Base-by-base conservation (phyloP, 306 rosid genomes). In the Luffa aegyptiaca region DNA sequence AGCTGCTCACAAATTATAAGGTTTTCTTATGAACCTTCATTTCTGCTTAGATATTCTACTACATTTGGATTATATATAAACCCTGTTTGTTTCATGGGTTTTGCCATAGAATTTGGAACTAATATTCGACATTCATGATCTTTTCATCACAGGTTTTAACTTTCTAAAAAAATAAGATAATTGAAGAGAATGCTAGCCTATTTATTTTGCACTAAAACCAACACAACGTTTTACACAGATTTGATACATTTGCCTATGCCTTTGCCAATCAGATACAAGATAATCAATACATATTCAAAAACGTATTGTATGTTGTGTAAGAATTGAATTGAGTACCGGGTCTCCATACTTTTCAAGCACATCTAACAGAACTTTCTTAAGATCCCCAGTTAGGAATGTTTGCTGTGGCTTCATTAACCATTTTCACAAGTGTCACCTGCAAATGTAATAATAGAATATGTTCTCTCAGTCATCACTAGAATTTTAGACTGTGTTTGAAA, bases 361-460 rank as follows among this genome's bases (percentile, higher is more conserved):
- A 6, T 48, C 39, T 75, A 75, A 17, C 42, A 9, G 3, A 26
- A 5, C 70, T 65, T 68, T 18, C 74, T 83, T 84, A 89, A 37
- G 92, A 82, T 64, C 83, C 85, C 97, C 98, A 94, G 81, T 90
- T 94, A 39, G 96, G 94, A 87, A 90, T 90, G 85, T 83, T 92
- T 83, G 81, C 91, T 0, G 97, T 89, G 62, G 98, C 98, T 82
- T 92, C 98, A 70, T 94, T 94, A 31, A 94, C 89, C 98, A 92
- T 94, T 82, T 86, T 94, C 68, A 92, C 98, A 51, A 94, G 86
- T 41, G 98, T 94, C 86, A 88, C 98, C 98, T 94, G 89, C 78
- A 75, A 65, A 33, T 18, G 35, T 64, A 75, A 35, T 8, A 49
- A 74, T 51, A 62, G 12, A 73, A 31, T 33, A 73, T 20, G 53